These are phyloP conservation scores for Suillus hirtellus DNA, from an alignment of 768 basidiomycete species.

Conservation along the genomic window DNA sequence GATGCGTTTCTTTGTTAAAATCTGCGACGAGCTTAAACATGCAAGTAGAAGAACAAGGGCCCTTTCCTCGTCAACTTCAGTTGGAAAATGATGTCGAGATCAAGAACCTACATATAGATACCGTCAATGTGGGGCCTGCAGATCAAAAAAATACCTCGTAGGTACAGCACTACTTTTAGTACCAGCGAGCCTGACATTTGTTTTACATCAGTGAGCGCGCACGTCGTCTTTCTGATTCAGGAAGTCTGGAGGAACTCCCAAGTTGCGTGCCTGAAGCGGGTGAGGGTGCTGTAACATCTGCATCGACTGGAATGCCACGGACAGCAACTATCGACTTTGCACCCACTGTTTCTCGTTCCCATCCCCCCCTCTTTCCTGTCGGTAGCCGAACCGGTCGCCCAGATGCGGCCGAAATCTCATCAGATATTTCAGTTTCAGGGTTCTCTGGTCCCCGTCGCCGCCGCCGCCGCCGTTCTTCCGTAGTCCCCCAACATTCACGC, in stretches of 20 bases:
- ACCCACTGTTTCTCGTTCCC: conserved; percentile 30
- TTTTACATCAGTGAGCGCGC: neutral
- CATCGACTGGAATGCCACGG: conserved; percentile 32
- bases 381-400: conserved; percentile 22
- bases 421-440: conserved; percentile 5
- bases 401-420: conserved; percentile 15
- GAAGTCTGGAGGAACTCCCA: conserved; percentile 14
- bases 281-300: neutral
- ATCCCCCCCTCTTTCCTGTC: conserved; percentile 26
- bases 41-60: conserved; percentile 1
- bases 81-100: neutral
- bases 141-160: neutral
- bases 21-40: conserved; percentile 10
- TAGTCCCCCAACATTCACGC: conserved; percentile 16
- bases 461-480: conserved; percentile 19
- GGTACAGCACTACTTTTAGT: conserved; percentile 2
- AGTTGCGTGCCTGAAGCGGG: neutral
- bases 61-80: conserved; percentile 10
- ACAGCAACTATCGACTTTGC: conserved; percentile 58
- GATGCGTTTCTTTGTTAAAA: conserved; percentile 18
- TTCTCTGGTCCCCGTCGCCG: conserved; percentile 8
- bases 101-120: conserved; percentile 5
- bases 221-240: conserved; percentile 42
- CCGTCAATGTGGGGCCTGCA: neutral
- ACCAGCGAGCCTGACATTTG: conserved; percentile 12